A percentile compares a stretch with the other conserved stretches of the same genome.
These are phyloP conservation scores for Epichloe sylvatica DNA, from an alignment of 2,329 filamentous ascomycete genomes.

Conservation along the genomic window DNA sequence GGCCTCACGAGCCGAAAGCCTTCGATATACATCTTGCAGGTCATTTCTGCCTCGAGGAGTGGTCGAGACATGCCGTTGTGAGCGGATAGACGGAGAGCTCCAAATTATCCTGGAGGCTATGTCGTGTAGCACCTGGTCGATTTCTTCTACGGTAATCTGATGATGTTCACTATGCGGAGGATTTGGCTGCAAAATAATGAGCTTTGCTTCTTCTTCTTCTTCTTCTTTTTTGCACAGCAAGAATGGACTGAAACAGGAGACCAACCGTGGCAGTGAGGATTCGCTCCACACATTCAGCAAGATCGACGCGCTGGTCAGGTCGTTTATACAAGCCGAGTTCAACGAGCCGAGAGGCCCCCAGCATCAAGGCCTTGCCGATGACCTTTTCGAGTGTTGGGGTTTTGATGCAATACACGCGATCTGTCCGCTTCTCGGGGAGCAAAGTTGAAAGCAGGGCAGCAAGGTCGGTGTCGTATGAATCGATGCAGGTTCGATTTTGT, in stretches of 20 bases:
- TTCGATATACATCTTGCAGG: slow-evolving; percentile 43
- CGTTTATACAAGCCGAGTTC: slow-evolving; percentile 50
- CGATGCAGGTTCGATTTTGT: slow-evolving; percentile 43
- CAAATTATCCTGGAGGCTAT: slow-evolving; percentile 57
- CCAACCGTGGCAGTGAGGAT: slow-evolving; percentile 48
- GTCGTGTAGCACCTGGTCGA: slow-evolving; percentile 51
- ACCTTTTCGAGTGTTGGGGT: slow-evolving; percentile 46
- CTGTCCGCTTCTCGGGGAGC: slow-evolving; percentile 60
- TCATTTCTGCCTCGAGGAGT: slow-evolving; percentile 23
- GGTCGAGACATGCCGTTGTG: slow-evolving; percentile 13
- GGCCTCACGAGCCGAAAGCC: slow-evolving; percentile 51
- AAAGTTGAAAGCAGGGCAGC: slow-evolving; percentile 60
- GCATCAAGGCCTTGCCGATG: slow-evolving; percentile 50
- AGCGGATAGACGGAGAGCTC: slow-evolving; percentile 50
- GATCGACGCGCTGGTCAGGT: slow-evolving; percentile 45
- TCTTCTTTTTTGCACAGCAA: not conserved
- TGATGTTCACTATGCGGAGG: slow-evolving; percentile 15
- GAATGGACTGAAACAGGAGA: slow-evolving; percentile 3
- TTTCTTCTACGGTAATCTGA: slow-evolving; percentile 52
- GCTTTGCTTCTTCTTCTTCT: not conserved
- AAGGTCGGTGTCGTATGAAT: slow-evolving; percentile 40
- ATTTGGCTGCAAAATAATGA: slow-evolving; percentile 28
- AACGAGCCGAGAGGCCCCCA: slow-evolving; percentile 46
- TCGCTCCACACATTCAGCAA: slow-evolving; percentile 56
- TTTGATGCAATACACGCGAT: slow-evolving; percentile 64